Base-by-base conservation (phyloP, 1,139 yeast species). In the Protomyces inundatus region DNA sequence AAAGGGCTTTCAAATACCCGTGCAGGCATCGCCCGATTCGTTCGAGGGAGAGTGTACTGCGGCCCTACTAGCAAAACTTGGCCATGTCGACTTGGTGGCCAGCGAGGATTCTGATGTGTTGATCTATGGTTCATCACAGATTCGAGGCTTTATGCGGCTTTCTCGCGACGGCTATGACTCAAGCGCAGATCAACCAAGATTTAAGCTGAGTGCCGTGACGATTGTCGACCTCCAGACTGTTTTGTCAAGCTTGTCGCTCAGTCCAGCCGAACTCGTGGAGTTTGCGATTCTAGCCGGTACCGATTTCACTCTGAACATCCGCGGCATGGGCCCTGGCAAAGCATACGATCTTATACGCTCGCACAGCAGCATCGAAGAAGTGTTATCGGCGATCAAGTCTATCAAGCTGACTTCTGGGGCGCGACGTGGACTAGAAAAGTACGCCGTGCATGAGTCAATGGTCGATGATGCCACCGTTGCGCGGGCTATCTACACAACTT, bases 31-130 rank as follows among this genome's bases (percentile, higher is more conserved):
- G 4, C 64, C 64, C 1, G 54, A 34, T 30, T 16, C 16, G 7
- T 60, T 46, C 30, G 64, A 60, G 33, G 64, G 64, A 33, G 64
- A 60, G 40, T 60, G 59, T 46, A 48, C 59, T 32, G 64, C 64
- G 7, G 39, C 64, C 6, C 36, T 34, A 32, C 45, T 60, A n/a
- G 59, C 40, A 6, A 55, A 55, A 36, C 34, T 42, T 4, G 64
- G 57, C 40, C 45, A 39, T 33, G 64, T 56, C 9, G 64, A 60
- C 45, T 46, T 14, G 16, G 64, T 60, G 16, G 64, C 64, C 3
- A 54, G 58, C 9, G 64, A 61, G n/a, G 66, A 64, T 10, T 52
- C 66, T 12, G 66, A 64, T 48, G 62, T 58, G 34, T 55, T 64
- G n/a, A 50, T 64, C 39, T 62, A 61, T 37, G 62, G 65, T 23